These are phyloP conservation scores for Thozetella sp. DNA, from an alignment of 495 filamentous ascomycete genomes.

Conservation along the genomic window DNA sequence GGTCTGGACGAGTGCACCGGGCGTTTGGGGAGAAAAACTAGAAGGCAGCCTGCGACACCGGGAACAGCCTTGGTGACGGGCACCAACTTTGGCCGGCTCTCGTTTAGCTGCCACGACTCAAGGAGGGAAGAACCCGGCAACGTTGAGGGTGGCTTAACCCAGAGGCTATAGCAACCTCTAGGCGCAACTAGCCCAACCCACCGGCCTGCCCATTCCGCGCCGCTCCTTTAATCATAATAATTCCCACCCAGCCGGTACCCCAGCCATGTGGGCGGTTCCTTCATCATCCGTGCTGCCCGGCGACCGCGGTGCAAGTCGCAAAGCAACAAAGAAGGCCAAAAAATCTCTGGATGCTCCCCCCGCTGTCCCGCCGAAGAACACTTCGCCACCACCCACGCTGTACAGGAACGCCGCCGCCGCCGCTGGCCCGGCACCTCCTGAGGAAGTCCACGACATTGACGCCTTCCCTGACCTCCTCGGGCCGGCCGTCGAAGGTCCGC, in stretches of 20 bases:
- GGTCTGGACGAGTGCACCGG: background rate
- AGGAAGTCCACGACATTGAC: conserved; percentile 17
- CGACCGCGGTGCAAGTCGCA: conserved; percentile 18
- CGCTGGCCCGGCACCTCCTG: background rate
- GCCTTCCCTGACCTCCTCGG: conserved; percentile 37
- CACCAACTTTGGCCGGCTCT: background rate
- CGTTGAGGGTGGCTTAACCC: conserved; percentile 1
- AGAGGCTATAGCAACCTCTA: background rate
- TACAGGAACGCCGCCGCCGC: background rate
- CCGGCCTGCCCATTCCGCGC: background rate
- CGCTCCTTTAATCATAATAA: conserved; percentile 3
- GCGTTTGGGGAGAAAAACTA: background rate
- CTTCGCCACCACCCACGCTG: conserved; percentile 4
- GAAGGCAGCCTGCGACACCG: background rate
- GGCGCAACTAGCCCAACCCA: background rate
- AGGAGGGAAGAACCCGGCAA: conserved; percentile 2
- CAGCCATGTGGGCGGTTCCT: conserved; percentile 35
- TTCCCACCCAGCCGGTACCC: conserved; percentile 13
- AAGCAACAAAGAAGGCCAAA: conserved; percentile 19
- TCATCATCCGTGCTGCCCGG: conserved; percentile 27
- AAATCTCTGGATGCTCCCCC: background rate
- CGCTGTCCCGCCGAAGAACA: conserved; percentile 5
- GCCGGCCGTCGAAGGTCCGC: conserved; percentile 52
- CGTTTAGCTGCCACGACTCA: too few relatives aligned
- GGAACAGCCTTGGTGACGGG: background rate